A percentile compares a stretch with the other conserved stretches of the same genome.
phyloP scores from a whole-genome alignment of 306 rosid genomes.

The Castanea mollissima region DNA sequence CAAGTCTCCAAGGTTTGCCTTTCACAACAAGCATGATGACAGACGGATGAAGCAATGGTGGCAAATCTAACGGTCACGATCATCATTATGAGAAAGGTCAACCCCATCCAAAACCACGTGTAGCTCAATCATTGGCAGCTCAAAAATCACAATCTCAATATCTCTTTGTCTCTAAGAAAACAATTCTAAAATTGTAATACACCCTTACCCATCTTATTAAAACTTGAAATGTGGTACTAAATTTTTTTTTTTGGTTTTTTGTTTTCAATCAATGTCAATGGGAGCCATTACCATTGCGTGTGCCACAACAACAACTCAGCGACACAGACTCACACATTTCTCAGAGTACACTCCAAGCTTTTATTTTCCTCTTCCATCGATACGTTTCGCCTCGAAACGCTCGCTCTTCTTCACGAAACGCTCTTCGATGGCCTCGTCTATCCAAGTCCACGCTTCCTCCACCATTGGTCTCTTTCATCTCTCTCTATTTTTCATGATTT shows the following conservation, averaged over 20 bases:
- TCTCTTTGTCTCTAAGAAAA: neutral
- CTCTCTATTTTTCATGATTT: neutral
- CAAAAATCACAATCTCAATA: neutral
- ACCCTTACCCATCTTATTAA: neutral
- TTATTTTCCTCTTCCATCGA: neutral
- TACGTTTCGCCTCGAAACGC: neutral
- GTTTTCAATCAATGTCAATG: slow-evolving; percentile 25
- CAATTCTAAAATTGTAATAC: neutral
- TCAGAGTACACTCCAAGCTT: neutral
- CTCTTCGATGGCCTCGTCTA: slow-evolving; percentile 58
- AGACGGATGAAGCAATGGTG: no score
- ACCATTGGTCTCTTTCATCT: slow-evolving; percentile 25
- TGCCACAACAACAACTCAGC: neutral
- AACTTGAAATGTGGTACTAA: neutral
- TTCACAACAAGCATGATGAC: no score
- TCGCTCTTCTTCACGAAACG: slow-evolving; percentile 8
- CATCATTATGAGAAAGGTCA: neutral
- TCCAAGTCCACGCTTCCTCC: slow-evolving; percentile 41
- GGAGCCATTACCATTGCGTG: slow-evolving; percentile 35
- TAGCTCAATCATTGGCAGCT: neutral
- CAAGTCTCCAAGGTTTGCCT: no score
- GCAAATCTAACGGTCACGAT: no score
- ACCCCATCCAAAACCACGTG: slow-evolving; percentile 9
- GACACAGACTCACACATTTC: slow-evolving; percentile 19
- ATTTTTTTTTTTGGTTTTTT: no score